Base-by-base conservation (phyloP, 495 filamentous ascomycete genomes). In the Pyronema omphalodes region DNA sequence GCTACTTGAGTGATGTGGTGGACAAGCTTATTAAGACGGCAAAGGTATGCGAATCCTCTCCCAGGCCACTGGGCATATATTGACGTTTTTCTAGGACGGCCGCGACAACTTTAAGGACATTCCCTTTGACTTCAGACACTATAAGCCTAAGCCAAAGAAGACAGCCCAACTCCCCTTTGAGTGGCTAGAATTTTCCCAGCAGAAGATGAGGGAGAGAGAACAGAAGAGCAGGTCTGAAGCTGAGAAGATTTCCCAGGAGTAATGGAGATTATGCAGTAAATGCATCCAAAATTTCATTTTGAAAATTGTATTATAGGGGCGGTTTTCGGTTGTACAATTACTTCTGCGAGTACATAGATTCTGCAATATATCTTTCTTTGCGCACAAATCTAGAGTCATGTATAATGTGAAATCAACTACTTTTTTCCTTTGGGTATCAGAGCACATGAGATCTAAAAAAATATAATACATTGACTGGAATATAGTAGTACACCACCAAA, bases 121-220 rank as follows among this genome's bases (percentile, higher is more conserved):
- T 15, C 89, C 93, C 9, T 73, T 96, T 9, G 89, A 98, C 65
- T 83, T 84, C 36, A 76, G 91, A 60, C 89, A 96, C 66, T 81
- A 93, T 68, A 80, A 76, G 61, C 73, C 74, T 51, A 88, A 84
- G 69, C 53, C 45, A n/a, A 37, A 17, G 11, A 51, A 51, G 9
- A 47, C 7, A 3, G 44, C 14, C 44, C 11, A 19, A 6, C 44
- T 19, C 12, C 17, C 23, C 9, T 14, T 19, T 9, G 44, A 47
- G 23, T 50, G 47, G 47, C 12, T 50, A n/a, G 47, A 36, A 5
- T 11, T 12, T 11, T 12, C 47, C n/a, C 12, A 34, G 65, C 66
- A 70, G 60, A 72, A 81, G 63, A 67, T 95, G 45, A 74, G 75
- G 40, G 76, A 71, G 37, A 12, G 47, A 12, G 19, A 34, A 12